Evolutionary conservation across 306 rosid genomes (phyloP).

Genomic region (Sphenostylis stenocarpa): DNA sequence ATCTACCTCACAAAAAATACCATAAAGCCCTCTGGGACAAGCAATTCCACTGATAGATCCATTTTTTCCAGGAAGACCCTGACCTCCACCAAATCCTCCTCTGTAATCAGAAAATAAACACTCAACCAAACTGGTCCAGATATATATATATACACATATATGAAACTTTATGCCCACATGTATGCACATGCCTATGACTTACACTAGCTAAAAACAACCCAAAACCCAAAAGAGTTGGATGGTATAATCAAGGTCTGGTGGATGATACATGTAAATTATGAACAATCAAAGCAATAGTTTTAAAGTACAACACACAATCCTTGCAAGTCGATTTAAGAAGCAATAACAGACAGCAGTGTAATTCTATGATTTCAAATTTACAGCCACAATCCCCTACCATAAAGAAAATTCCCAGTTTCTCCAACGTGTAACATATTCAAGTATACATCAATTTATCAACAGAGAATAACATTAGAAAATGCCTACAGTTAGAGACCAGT

Average conservation of each 20-base stretch:
- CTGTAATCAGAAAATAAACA: conserved; percentile 48
- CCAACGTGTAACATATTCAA: conserved; percentile 19
- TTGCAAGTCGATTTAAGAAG: conserved; percentile 22
- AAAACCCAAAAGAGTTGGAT: neutral
- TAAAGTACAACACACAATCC: neutral
- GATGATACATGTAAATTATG: conserved; percentile 14
- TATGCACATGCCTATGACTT: neutral
- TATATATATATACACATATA: too few relatives aligned
- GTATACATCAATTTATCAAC: conserved; percentile 1
- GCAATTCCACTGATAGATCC: conserved; percentile 80
- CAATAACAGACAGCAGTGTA: neutral
- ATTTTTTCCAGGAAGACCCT: conserved; percentile 76
- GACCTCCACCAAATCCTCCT: conserved; percentile 89
- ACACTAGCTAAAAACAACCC: conserved; percentile 8
- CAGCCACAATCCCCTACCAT: neutral
- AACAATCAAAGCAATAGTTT: neutral
- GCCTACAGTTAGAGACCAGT: neutral
- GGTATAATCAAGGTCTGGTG: neutral
- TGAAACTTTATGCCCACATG: conserved; percentile 5
- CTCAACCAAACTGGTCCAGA: conserved; percentile 9
- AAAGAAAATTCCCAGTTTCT: conserved; percentile 4
- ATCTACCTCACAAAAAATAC: conserved; percentile 87
- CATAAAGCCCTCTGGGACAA: conserved; percentile 89
- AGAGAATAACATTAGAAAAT: conserved; percentile 2
- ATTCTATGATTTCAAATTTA: conserved; percentile 10